Conservation (phyloP, 2,329 filamentous ascomycete species). For the Ophiostoma australiae region DNA sequence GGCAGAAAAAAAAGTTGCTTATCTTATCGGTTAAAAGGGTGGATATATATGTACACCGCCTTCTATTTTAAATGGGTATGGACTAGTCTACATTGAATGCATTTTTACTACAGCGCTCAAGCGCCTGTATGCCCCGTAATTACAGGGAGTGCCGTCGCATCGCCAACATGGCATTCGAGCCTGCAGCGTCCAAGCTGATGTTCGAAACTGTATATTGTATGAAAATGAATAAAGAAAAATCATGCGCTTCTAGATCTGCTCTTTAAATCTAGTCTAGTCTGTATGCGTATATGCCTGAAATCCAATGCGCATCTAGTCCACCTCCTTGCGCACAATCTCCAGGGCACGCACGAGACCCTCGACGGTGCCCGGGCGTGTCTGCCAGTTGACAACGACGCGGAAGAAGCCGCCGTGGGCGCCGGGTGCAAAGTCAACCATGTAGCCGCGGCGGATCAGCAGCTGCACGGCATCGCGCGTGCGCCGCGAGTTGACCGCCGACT, state of each 20-base stretch:
- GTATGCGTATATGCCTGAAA: neutral
- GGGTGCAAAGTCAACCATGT: constrained; percentile 59
- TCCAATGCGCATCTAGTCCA: neutral
- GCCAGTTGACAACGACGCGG: constrained; percentile 55
- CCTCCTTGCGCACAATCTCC: constrained; percentile 40
- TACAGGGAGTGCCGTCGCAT: neutral
- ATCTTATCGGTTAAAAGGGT: constrained; percentile 19
- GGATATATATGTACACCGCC: constrained; percentile 17
- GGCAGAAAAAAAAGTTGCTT: constrained; percentile 25
- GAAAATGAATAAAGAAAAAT: neutral
- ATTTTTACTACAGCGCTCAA: neutral
- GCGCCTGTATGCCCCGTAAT: neutral
- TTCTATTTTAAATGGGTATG: neutral
- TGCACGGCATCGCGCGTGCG: constrained; percentile 47
- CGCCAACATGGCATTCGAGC: neutral
- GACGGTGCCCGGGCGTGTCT: constrained; percentile 49
- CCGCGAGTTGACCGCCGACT: constrained; percentile 44
- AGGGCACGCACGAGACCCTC: constrained; percentile 51
- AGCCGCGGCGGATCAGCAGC: constrained; percentile 47
- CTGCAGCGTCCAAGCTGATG: neutral
- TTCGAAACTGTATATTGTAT: neutral
- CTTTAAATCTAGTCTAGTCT: neutral
- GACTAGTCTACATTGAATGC: neutral
- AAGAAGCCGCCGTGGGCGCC: constrained; percentile 53
- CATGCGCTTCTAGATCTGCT: neutral